phyloP scores from a whole-genome alignment of 768 basidiomycete genomes.

The Pulveroboletus sp. region DNA sequence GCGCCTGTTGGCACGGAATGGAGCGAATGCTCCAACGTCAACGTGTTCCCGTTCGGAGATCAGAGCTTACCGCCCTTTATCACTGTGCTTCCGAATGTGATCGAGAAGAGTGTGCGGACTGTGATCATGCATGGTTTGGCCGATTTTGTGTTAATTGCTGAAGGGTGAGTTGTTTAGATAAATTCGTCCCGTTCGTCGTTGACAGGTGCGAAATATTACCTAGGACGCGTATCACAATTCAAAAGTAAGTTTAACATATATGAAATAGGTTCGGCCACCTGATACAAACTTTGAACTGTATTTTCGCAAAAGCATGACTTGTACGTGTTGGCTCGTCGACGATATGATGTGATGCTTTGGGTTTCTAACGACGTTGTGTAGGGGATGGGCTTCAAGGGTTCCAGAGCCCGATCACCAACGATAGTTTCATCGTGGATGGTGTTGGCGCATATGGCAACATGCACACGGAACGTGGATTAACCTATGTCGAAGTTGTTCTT shows the following conservation, averaged over 20 bases:
- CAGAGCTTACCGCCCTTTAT: slow-evolving; percentile 59
- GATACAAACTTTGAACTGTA: not conserved
- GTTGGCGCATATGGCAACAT: slow-evolving; percentile 64
- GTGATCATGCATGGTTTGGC: slow-evolving; percentile 73
- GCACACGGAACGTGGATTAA: slow-evolving; percentile 66
- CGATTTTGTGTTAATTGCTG: slow-evolving; percentile 71
- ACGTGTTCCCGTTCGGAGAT: slow-evolving; percentile 66
- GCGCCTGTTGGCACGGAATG: slow-evolving; percentile 61
- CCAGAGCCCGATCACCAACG: slow-evolving; percentile 61
- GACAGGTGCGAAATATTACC: not conserved
- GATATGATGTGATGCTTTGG: slow-evolving; percentile 34
- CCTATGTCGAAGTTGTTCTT: slow-evolving; percentile 63
- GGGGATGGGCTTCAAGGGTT: slow-evolving; percentile 71
- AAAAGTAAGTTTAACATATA: slow-evolving; percentile 45
- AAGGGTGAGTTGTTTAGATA: slow-evolving; percentile 49
- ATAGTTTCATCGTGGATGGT: slow-evolving; percentile 70
- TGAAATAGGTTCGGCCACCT: not conserved
- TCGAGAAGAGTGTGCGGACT: slow-evolving; percentile 67
- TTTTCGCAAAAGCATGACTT: slow-evolving; percentile 36
- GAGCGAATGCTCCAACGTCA: slow-evolving; percentile 57
- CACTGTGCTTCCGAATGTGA: slow-evolving; percentile 68
- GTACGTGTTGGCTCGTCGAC: slow-evolving; percentile 19
- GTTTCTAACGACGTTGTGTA: slow-evolving; percentile 2
- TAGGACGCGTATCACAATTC: slow-evolving; percentile 59
- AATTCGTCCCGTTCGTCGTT: not conserved